phyloP scores from a whole-genome alignment of 1,284 basidiomycete genomes.

The Sanguinoderma infundibulare region DNA sequence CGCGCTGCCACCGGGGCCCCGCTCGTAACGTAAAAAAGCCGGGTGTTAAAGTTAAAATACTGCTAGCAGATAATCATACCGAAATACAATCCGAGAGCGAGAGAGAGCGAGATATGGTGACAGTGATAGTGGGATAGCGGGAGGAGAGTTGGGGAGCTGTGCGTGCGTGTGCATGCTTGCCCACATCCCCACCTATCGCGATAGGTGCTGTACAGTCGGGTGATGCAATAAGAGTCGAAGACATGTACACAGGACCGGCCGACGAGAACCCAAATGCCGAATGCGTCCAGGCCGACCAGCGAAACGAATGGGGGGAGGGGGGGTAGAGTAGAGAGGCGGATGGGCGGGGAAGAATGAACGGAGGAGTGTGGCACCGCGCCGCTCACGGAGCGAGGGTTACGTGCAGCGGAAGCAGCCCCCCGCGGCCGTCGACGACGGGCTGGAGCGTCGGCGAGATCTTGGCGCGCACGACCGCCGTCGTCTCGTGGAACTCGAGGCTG shows the following conservation, averaged over 20 bases:
- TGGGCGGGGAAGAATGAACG: not conserved
- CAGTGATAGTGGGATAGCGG: not conserved
- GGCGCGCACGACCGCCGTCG: constrained; percentile 34
- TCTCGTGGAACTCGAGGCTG: constrained; percentile 41
- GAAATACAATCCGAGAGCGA: not conserved
- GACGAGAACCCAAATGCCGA: too few relatives aligned
- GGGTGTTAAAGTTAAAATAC: too few relatives aligned
- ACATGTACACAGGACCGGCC: not conserved
- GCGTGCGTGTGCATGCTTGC: not conserved
- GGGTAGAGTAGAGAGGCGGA: not conserved
- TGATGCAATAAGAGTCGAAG: not conserved
- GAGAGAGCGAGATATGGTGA: not conserved
- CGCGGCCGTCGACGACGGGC: constrained; percentile 39
- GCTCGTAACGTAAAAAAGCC: not conserved
- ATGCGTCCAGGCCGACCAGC: too few relatives aligned
- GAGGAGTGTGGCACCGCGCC: not conserved
- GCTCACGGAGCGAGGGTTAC: constrained; percentile 27
- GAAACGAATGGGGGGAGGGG: not conserved
- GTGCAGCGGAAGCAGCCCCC: constrained; percentile 28
- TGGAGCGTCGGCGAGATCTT: constrained; percentile 44
- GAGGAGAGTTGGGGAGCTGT: not conserved
- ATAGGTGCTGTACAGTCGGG: not conserved
- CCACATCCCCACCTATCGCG: not conserved
- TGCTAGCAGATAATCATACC: not conserved
- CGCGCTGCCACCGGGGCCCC: constrained; percentile 1